phyloP scores from a whole-genome alignment of 202 grass and related monocot species.

The Zoysia matrella region DNA sequence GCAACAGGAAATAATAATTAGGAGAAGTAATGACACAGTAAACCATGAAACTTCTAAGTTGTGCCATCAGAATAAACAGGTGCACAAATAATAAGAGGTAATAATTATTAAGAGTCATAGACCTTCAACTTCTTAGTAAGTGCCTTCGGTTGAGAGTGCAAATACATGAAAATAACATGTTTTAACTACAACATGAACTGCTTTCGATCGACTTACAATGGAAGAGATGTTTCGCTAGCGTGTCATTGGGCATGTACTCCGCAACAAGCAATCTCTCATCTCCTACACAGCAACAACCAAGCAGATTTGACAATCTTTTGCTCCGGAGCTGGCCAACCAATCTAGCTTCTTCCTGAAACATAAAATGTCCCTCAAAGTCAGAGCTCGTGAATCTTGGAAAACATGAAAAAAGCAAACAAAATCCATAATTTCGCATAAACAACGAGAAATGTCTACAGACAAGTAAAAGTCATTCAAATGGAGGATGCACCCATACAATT shows the following conservation, averaged over 20 bases:
- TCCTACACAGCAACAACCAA: constrained; percentile 96
- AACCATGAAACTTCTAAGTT: neutral
- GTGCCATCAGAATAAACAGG: constrained; percentile 19
- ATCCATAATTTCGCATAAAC: neutral
- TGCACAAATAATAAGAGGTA: neutral
- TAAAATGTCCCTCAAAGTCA: constrained; percentile 24
- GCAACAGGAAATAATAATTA: constrained; percentile 1
- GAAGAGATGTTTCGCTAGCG: constrained; percentile 95
- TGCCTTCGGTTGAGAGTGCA: neutral
- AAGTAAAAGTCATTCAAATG: constrained; percentile 11
- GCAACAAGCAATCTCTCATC: constrained; percentile 97
- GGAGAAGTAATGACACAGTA: neutral
- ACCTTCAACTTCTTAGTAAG: neutral
- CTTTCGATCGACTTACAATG: constrained; percentile 73
- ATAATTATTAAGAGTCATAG: neutral
- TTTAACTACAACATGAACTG: constrained; percentile 17
- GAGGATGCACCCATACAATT: neutral
- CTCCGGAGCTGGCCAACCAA: constrained; percentile 85
- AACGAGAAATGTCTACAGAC: constrained; percentile 13
- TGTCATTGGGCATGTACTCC: constrained; percentile 98
- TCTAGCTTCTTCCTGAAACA: constrained; percentile 93
- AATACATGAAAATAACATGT: constrained; percentile 3
- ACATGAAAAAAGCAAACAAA: constrained; percentile 22
- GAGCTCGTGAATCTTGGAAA: constrained; percentile 9
- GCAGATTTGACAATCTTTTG: constrained; percentile 85